Evolutionary conservation across 2,329 filamentous ascomycete genomes (phyloP).

Genomic region (Epichloe glyceriae): DNA sequence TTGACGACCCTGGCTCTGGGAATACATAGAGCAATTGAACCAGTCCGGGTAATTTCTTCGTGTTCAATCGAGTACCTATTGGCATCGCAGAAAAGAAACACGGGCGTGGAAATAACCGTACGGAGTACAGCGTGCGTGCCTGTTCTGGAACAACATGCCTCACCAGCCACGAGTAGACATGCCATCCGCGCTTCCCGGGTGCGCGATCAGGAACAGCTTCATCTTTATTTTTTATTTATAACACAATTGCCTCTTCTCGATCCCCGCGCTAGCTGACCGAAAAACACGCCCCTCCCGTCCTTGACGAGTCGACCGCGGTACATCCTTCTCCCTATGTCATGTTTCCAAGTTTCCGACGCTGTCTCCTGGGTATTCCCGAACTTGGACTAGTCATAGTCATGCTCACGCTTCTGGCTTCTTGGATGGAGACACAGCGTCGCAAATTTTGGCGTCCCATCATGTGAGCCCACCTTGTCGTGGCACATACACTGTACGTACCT

Average conservation of each 20-base stretch:
- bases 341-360: too few relatives aligned
- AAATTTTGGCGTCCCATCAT: slow-evolving; percentile 4
- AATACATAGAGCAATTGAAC: too few relatives aligned
- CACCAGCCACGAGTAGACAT: neutral
- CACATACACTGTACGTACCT: neutral
- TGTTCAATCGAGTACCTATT: too few relatives aligned
- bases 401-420: too few relatives aligned
- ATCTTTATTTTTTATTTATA: neutral
- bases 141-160: neutral
- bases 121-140: neutral
- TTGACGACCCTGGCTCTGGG: too few relatives aligned
- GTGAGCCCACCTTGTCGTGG: slow-evolving; percentile 4
- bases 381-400: neutral
- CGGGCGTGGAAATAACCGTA: too few relatives aligned
- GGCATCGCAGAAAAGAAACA: too few relatives aligned
- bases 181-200: neutral
- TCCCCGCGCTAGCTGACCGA: too few relatives aligned
- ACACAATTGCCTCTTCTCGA: neutral
- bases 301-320: too few relatives aligned
- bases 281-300: too few relatives aligned
- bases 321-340: too few relatives aligned
- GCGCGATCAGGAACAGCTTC: neutral
- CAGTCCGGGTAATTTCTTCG: too few relatives aligned
- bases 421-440: neutral
- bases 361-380: neutral